A percentile compares a stretch with the other conserved stretches of the same genome.
These are phyloP conservation scores for Neurospora sp. DNA, from an alignment of 495 filamentous ascomycete genomes.

Conservation along the genomic window DNA sequence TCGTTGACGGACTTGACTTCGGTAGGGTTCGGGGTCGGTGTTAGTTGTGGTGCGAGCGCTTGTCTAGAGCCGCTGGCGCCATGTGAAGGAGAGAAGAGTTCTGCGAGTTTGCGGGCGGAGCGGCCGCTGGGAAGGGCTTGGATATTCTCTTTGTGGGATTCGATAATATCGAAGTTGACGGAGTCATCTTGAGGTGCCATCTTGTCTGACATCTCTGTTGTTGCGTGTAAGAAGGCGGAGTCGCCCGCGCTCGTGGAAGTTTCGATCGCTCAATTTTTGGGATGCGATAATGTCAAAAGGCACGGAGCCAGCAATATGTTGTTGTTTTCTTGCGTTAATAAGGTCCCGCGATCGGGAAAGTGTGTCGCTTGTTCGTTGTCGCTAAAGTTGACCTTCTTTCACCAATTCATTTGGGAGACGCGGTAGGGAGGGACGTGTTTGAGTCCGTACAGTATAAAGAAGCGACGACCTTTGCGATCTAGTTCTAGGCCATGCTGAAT, in stretches of 20 bases:
- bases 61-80: conserved; percentile 36
- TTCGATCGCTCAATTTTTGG: not conserved
- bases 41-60: not conserved
- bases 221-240: not conserved
- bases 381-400: not conserved
- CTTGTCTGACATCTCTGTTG: conserved; percentile 8
- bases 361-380: not conserved
- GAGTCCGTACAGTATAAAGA: not conserved
- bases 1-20: conserved; percentile 70
- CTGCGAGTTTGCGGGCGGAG: conserved; percentile 81
- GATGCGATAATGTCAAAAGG: not conserved
- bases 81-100: conserved; percentile 62
- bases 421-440: not conserved
- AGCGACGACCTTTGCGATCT: not conserved
- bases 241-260: not conserved
- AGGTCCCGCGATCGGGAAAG: not conserved
- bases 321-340: not conserved
- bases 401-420: not conserved
- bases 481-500: not conserved
- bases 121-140: conserved; percentile 84
- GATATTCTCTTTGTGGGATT: conserved; percentile 95
- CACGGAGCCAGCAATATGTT: not conserved
- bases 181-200: conserved; percentile 42
- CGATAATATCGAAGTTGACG: conserved; percentile 92
- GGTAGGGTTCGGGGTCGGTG: conserved; percentile 45